Evolutionary conservation across 768 basidiomycete genomes (phyloP), one percentile per base, ranked within the genome.

Genomic region (Agaricus subrufescens): DNA sequence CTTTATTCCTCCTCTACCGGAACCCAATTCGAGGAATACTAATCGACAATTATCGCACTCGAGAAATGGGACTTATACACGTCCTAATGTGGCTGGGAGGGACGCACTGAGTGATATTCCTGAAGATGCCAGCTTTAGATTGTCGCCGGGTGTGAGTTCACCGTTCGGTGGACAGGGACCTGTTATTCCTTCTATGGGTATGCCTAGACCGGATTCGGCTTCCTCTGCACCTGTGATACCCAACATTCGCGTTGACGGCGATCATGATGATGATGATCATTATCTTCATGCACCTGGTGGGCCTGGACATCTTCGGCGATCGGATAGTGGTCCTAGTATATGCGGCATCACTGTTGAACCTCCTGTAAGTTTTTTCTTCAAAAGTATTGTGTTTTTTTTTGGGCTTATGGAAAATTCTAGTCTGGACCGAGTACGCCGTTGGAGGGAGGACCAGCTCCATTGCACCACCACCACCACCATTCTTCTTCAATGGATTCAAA

Each of bases 71-170:
- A 34, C 26, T 9, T 43, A 49, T 25, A 43, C 54, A 3, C 31
- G 29, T 44, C 47, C 25, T 6, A 40, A 14, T 25, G 11, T 19
- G 19, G 19, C n/a, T 34, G 44, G 9, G 8, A 31, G 15, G 9
- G 55, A 50, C 11, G 30, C 15, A 31, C 38, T 56, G 43, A 50
- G 55, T 46, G 55, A 50, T 50, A 56, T 56, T 44, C 55, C 55
- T 1, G 55, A 56, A 23, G 55, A 56, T 42, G 48, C 40, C 7
- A 56, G 55, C 26, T 7, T 45, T 8, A 25, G 55, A 14, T n/a
- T 37, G 5, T 53, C 52, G 23, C 52, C 44, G 23, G 50, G 26
- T 39, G 38, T 11, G 25, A 39, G 27, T 26, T 14, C 11, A 4
- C 37, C 39, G 43, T 23, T 25, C 15, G 27, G 14, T 44, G 31